Evolutionary conservation across 2,329 filamentous ascomycete genomes (phyloP), one percentile per base, ranked within the genome.

Genomic region (Corniculantispora saksenae): DNA sequence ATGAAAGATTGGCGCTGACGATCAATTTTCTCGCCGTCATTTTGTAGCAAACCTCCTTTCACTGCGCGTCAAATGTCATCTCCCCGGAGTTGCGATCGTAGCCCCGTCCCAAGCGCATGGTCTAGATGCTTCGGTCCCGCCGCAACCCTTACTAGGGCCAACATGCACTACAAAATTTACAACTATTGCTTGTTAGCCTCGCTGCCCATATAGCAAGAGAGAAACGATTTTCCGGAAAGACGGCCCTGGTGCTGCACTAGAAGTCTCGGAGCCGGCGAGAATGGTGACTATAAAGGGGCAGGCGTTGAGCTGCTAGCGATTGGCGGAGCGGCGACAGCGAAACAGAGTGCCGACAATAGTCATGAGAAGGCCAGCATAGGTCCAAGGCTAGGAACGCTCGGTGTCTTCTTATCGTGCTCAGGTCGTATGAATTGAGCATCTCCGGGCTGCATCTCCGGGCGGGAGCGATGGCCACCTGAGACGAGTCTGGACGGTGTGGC

Each of bases 381-480:
- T 32, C 32, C 10, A 29, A 27, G 43, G 25, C 40, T 48, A 21
- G 23, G 38, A 13, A 21, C 29, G 55, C 54, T 19, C 43, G 29
- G 50, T n/a, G 29, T 35, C 13, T 21, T n/a, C 51, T 63, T 63
- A 63, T 63, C 61, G 43, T 23, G 40, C 25, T 27, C 29, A 32
- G 27, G 51, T 50, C 17, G 60, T 63, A 43, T 50, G 61, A 53
- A 56, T 57, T 63, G 40, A 27, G 53, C 53, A 63, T 63, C 61
- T 63, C 61, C 61, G 61, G 51, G 12, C n/a, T 35, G 40, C 25
- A 27, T 55, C 27, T 55, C 50, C 40, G 27, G 43, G 48, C 51
- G 40, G 15, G 27, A 56, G 53, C 19, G 25, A 21, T 25, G 43
- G 23, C 35, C 2, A 61, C 29, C 25, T 2, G 43, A n/a, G 17